These are phyloP conservation scores for Rhazya stricta DNA, from an alignment of 257 asterid genomes.

Conservation along the genomic window DNA sequence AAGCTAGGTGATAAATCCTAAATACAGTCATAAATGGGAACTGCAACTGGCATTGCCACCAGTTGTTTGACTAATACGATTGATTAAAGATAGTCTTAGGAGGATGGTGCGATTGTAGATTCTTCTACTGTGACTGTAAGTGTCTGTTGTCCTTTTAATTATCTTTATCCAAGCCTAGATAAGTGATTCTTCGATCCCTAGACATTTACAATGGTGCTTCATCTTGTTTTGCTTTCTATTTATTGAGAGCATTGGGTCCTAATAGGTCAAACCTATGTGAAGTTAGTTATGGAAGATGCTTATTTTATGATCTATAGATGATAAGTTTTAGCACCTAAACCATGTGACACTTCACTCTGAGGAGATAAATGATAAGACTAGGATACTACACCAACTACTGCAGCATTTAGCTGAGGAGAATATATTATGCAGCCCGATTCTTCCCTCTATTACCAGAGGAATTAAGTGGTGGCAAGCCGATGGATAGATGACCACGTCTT, in stretches of 20 bases:
- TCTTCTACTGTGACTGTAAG: neutral
- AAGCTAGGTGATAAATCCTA: neutral
- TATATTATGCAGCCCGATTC: neutral
- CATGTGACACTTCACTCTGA: neutral
- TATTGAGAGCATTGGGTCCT: no score
- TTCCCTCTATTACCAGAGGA: neutral
- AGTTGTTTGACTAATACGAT: neutral
- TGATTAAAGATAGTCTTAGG: neutral
- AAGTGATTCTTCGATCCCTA: no score
- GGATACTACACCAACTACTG: neutral
- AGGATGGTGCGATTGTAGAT: neutral
- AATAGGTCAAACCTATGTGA: no score
- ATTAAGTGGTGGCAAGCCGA: neutral
- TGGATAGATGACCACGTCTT: neutral
- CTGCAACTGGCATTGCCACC: neutral
- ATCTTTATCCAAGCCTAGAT: no score
- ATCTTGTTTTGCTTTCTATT: no score
- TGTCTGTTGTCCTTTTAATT: neutral
- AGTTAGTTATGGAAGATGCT: no score
- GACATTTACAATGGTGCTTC: no score
- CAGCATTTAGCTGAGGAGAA: conserved; percentile 3
- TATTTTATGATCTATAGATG: no score
- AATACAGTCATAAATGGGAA: neutral
- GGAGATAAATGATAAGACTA: neutral
- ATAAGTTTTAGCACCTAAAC: neutral